A percentile compares a stretch with the other conserved stretches of the same genome.
Evolutionary conservation across 2,329 filamentous ascomycete species (phyloP).

Genomic region (Fusarium coicis): DNA sequence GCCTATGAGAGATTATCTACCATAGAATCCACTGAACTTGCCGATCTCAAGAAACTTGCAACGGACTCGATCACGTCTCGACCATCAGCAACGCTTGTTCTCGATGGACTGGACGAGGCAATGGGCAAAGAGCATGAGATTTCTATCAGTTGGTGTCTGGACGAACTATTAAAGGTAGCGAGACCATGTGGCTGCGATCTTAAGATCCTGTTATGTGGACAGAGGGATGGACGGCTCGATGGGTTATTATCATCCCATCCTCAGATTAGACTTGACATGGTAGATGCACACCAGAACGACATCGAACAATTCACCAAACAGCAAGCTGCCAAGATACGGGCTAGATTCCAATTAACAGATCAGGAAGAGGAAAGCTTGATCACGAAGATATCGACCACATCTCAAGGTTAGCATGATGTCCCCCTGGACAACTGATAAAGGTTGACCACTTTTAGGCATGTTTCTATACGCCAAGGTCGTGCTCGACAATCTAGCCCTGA

Average conservation of each 20-base stretch:
- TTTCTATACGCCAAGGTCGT: neutral
- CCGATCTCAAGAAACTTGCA: rapidly evolving
- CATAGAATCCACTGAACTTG: rapidly evolving
- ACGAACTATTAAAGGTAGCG: too few relatives aligned
- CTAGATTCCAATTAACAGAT: rapidly evolving
- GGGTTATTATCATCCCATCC: rapidly evolving
- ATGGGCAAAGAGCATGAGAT: rapidly evolving
- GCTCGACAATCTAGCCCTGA: rapidly evolving
- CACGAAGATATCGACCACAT: rapidly evolving
- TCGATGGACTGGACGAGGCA: neutral
- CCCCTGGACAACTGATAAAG: too few relatives aligned
- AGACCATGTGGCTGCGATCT: rapidly evolving
- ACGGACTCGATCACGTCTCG: rapidly evolving
- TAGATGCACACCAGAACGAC: rapidly evolving
- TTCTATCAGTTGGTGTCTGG: rapidly evolving
- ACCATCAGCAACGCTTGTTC: rapidly evolving
- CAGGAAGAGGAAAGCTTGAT: rapidly evolving
- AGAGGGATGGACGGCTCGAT: neutral
- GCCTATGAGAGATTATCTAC: rapidly evolving
- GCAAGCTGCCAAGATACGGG: rapidly evolving
- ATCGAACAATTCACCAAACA: rapidly evolving
- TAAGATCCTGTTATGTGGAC: neutral
- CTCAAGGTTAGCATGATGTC: too few relatives aligned
- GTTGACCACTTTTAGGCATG: neutral
- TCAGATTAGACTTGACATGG: rapidly evolving